A percentile compares a stretch with the other conserved stretches of the same genome.
Evolutionary conservation across 148 eudicot species (phyloP).

Genomic region (Fagopyrum tataricum): DNA sequence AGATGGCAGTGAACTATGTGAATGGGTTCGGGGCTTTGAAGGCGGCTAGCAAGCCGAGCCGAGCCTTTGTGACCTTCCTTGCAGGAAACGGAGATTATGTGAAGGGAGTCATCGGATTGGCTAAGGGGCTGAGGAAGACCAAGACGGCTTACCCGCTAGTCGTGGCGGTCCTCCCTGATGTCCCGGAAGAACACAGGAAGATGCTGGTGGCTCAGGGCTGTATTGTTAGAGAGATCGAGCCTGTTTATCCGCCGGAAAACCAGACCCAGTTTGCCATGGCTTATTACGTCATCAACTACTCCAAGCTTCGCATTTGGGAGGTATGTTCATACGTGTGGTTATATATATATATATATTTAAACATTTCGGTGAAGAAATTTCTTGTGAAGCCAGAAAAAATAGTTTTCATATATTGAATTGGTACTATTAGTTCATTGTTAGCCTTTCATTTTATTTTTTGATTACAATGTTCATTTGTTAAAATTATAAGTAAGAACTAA

Average conservation of each 20-base stretch:
- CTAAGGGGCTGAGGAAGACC: constrained; percentile 35
- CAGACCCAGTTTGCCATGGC: constrained; percentile 42
- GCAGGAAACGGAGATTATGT: constrained; percentile 43
- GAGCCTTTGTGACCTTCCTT: constrained; percentile 38
- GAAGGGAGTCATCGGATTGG: constrained; percentile 46
- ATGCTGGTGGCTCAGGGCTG: constrained; percentile 37
- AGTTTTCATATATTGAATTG: no score
- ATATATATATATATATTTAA: not conserved
- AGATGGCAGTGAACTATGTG: not conserved
- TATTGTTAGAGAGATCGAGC: constrained; percentile 35
- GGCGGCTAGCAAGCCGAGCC: constrained; percentile 8
- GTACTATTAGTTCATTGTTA: no score
- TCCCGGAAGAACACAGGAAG: constrained; percentile 36
- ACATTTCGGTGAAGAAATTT: no score
- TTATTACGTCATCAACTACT: constrained; percentile 49
- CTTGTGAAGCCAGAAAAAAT: no score
- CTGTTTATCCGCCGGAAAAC: constrained; percentile 35
- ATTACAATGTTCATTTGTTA: no score
- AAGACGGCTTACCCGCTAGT: constrained; percentile 34
- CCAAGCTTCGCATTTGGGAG: constrained; percentile 45
- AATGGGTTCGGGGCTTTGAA: not conserved
- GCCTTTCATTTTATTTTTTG: no score
- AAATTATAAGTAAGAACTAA: no score
- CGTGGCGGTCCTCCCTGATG: constrained; percentile 41
- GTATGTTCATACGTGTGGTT: no score